Evolutionary conservation across 2,329 filamentous ascomycete species (phyloP).

Genomic region (Alternaria triticimaculans): DNA sequence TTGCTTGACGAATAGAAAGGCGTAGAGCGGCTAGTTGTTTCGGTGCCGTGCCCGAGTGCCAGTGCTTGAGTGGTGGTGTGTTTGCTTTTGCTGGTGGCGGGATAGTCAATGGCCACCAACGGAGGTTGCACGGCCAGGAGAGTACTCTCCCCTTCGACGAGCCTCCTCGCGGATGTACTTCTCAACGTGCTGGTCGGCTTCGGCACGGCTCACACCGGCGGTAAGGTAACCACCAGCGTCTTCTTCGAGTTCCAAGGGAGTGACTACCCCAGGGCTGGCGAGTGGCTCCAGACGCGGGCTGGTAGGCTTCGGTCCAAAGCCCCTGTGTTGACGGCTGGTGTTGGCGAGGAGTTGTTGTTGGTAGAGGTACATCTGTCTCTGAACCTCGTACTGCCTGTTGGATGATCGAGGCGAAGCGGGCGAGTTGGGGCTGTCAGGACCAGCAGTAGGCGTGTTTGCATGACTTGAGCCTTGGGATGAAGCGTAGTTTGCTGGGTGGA

Average conservation of each 20-base stretch:
- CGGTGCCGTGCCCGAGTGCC: not conserved
- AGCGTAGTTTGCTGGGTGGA: conserved; percentile 61
- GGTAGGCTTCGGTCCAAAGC: conserved; percentile 46
- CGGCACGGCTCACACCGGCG: conserved; percentile 50
- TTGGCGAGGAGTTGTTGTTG: conserved; percentile 54
- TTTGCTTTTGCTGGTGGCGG: conserved; percentile 10
- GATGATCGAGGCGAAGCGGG: conserved; percentile 52
- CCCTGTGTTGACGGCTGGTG: conserved; percentile 33
- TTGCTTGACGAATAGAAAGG: conserved; percentile 3
- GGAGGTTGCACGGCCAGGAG: conserved; percentile 37
- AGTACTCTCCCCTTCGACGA: conserved; percentile 44
- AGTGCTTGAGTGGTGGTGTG: conserved; percentile 4
- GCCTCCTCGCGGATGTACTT: conserved; percentile 56
- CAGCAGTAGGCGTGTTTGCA: conserved; percentile 46
- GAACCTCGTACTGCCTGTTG: conserved; percentile 56
- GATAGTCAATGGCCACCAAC: conserved; percentile 44
- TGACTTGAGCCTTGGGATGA: conserved; percentile 48
- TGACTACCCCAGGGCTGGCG: conserved; percentile 60
- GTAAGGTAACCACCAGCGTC: conserved; percentile 54
- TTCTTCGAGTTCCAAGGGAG: conserved; percentile 58
- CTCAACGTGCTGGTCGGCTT: conserved; percentile 53
- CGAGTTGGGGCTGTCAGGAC: conserved; percentile 50
- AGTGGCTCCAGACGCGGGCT: conserved; percentile 58
- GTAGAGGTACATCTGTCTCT: conserved; percentile 57
- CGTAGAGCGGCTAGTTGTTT: not conserved